Percentiles rank a stretch among this genome's conserved stretches.
These are phyloP conservation scores for Hyaloscypha finlandica DNA, from an alignment of 495 filamentous ascomycete genomes.

Conservation along the genomic window DNA sequence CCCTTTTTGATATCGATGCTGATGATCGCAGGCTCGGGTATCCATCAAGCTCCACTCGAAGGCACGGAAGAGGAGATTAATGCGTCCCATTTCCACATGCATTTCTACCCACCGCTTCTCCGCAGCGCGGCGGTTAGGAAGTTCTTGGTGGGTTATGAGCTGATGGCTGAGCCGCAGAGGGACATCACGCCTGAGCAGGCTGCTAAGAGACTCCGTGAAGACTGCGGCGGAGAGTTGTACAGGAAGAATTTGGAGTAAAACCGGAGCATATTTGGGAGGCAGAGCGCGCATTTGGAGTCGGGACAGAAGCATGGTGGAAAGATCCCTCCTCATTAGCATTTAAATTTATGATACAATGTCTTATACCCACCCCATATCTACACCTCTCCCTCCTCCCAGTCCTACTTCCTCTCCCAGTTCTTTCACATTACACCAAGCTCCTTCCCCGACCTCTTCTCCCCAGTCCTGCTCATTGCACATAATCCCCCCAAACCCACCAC, in stretches of 20 bases:
- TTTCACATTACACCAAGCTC: background rate
- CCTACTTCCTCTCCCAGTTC: background rate
- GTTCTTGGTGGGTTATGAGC: constrained; percentile 93
- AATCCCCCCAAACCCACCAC: constrained; percentile 66
- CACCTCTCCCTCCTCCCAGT: background rate
- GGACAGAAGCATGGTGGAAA: background rate
- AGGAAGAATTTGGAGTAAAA: constrained; percentile 55
- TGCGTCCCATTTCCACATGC: constrained; percentile 87
- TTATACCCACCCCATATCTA: background rate
- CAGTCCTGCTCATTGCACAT: constrained; percentile 44
- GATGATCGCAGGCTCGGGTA: constrained; percentile 58
- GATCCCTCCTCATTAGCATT: background rate
- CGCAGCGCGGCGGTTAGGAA: constrained; percentile 92
- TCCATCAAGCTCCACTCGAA: constrained; percentile 92
- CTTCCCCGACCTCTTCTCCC: background rate
- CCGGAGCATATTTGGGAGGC: background rate
- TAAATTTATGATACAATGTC: background rate
- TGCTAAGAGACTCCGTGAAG: constrained; percentile 67
- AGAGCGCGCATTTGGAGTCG: background rate
- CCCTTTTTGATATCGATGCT: constrained; percentile 17
- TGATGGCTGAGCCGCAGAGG: constrained; percentile 94
- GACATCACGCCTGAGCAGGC: constrained; percentile 99
- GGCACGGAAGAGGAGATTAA: constrained; percentile 84
- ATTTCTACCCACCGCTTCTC: constrained; percentile 94
- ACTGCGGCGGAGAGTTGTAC: constrained; percentile 79